Evolutionary conservation across 23 red algal genomes (phyloP).

Genomic region (Agarophyton chilense): DNA sequence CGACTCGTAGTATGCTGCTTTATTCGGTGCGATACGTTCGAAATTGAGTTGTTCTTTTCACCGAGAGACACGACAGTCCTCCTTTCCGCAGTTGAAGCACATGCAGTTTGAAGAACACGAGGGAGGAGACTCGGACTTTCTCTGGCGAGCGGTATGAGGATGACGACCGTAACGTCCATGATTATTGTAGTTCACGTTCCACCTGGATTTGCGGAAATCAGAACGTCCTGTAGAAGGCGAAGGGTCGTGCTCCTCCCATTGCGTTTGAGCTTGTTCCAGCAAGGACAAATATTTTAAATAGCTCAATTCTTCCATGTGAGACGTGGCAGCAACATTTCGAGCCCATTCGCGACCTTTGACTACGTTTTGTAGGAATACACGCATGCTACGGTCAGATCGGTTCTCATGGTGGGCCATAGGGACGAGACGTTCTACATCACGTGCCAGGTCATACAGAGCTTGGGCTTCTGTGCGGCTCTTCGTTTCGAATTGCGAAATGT

Average conservation of each 20-base stretch:
- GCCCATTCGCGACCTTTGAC: background rate
- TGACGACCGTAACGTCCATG: background rate
- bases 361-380: background rate
- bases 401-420: background rate
- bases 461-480: background rate
- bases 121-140: background rate
- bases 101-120: too few species aligned
- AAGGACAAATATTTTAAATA: constrained; percentile 7
- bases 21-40: constrained; percentile 7
- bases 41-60: constrained; percentile 12
- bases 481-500: background rate
- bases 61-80: background rate
- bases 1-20: background rate
- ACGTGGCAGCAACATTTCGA: background rate
- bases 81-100: constrained; percentile 20
- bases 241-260: constrained; percentile 3
- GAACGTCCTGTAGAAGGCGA: background rate
- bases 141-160: background rate
- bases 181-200: constrained; percentile 33
- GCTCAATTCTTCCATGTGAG: background rate
- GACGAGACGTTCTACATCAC: background rate
- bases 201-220: background rate
- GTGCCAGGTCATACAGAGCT: background rate
- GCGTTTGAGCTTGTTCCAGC: constrained; percentile 9
- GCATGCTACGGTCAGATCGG: background rate